Base-by-base conservation (phyloP, 768 basidiomycete genomes). In the Pleurotus citrinopileatus region DNA sequence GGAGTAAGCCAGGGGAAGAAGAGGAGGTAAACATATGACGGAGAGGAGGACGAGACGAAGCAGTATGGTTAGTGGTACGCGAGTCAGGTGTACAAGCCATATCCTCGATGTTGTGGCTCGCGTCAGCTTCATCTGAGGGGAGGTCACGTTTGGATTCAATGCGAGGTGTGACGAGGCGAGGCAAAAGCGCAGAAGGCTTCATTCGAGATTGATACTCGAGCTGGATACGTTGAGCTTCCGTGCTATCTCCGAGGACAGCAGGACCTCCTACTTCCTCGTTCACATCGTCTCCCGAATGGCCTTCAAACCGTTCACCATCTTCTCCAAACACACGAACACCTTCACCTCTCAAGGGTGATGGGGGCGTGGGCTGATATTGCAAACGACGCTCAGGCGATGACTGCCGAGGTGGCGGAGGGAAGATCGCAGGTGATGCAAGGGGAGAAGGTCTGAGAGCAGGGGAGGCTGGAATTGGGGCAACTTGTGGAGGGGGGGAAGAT, bases 11-110 rank as follows among this genome's bases (percentile, higher is more conserved):
- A 2, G 48, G 42, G 13, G 59, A 55, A 8, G 59, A 37, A 7
- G 55, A 36, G 40, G 56, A 46, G 23, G 57, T 32, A 22, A 57
- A 54, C 10, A 19, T 26, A 27, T 42, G 37, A 3, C 59, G 59
- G n/a, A 57, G 57, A 0, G 57, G 61, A 10, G 59, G 61, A 10
- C 55, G 61, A 2, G 57, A 56, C 25, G 27, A 1, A 25, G 56
- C 40, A n/a, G 57, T 12, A 13, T 58, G 58, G 7, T 12, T n/a
- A 2, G 38, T 7, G 2, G 38, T 40, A 19, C 3, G 2, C 38
- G 38, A 2, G 38, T 40, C 38, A 1, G 38, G 38, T 1, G 38
- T 40, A 9, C 17, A 7, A 19, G 7, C 7, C 13, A 40, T 1
- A 7, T 40, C 2, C 7, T 32, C 29, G 29, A 6, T 32, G 13